Base-by-base conservation (phyloP, 768 basidiomycete genomes). In the Rubroboletus pulcherrimus region DNA sequence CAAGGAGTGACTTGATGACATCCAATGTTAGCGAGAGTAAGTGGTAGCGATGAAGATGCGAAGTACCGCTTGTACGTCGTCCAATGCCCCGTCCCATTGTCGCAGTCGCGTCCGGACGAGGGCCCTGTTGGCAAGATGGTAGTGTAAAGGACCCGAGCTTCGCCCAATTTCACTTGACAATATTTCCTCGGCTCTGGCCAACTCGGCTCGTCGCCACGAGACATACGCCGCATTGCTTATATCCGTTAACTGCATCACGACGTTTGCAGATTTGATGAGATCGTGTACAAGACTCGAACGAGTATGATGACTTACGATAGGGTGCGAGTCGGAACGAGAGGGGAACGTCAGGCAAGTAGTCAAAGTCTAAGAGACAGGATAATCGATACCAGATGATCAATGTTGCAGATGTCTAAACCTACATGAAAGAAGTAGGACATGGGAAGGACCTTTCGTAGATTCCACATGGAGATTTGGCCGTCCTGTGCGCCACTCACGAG, bases 151-250 rank as follows among this genome's bases (percentile, higher is more conserved):
- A 8, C 6, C 40, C 17, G 37, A 43, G 9, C 15, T 10, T n/a
- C 29, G 24, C n/a, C 31, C 40, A 1, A 66, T 56, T 31, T 65
- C 64, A 29, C n/a, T 15, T 1, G 64, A 66, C 19, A 65, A 12
- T 29, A 56, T 43, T 9, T 49, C 29, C 14, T 66, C 64, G 9
- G 61, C 52, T 29, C n/a, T 49, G 24, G 12, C 10, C 5, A 66
- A 35, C 1, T 56, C 52, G 0, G 12, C 49, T 2, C 35, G 42
- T 26, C n/a, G 60, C 64, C 58, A 65, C 0, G 43, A 39, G 14
- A 52, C 9, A 41, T 60, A 63, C 3, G 53, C 52, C 1, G 26
- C 17, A 34, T 49, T 63, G 12, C 50, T 50, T 15, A 66, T 21
- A 17, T 59, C 37, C 0, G 54, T 66, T 7, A 65, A 40, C 64